Evolutionary conservation across 176 grass and related monocot species (phyloP), one percentile per base, ranked within the genome.

Genomic region (Juncus inflexus): DNA sequence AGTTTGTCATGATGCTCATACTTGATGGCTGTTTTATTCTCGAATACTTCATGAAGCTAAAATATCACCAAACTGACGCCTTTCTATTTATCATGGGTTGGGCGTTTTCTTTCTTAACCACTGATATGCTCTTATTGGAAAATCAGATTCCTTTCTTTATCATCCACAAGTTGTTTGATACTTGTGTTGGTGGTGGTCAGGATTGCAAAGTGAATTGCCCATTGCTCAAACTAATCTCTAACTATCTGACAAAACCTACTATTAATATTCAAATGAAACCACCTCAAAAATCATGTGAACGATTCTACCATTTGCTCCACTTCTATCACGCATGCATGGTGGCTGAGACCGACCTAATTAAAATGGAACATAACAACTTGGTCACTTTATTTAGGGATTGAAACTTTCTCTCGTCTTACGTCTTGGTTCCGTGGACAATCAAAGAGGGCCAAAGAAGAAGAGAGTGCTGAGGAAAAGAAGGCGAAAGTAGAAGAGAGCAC

Each of bases 1-100:
- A 52, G 9, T 52, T 7, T 28, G 19, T 28, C 19, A 28, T 28
- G 19, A 28, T 28, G 19, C 19, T 28, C 19, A 1, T 28, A 28
- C 19, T 28, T 28, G 78, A 86, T 10, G 69, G 69, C 11, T 74
- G 64, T 60, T 86, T 86, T 65, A 36, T 86, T 19, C 38, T 81
- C 8, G 63, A 75, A 14, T 66, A 55, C 3, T 36, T 86, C 4
- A 19, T 61, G 2, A 67, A 60, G 13, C 7, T 10, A 0, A 49
- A 67, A 0, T 9, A 42, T 4, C 37, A 57, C 37, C 52, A 65
- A 0, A 36, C 67, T 35, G 61, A 55, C 37, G 56, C 50, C 4
- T 35, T 84, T 1, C 19, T 28, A 0, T 37, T 3, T 3, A 37
- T 53, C 0, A n/a, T 7, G 8, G 12, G n/a, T 28, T 63, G 36